Evolutionary conservation across 257 asterid genomes (phyloP).

Genomic region (Avicennia marina): DNA sequence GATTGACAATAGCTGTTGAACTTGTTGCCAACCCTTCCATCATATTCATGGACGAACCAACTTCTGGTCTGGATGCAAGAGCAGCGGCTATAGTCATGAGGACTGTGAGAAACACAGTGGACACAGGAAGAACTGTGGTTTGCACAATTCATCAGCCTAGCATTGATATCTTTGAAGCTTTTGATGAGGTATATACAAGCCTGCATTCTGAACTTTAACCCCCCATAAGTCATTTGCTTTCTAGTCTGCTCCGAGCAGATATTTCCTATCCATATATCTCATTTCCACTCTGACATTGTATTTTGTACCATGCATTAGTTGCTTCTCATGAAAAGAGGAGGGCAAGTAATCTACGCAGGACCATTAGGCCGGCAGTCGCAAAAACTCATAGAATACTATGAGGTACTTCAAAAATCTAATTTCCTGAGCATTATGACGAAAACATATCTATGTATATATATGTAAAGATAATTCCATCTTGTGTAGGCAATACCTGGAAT

Average conservation of each 20-base stretch:
- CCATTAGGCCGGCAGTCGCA: constrained; percentile 56
- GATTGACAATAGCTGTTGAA: constrained; percentile 69
- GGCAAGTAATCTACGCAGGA: constrained; percentile 68
- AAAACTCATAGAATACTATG: constrained; percentile 54
- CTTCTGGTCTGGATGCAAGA: constrained; percentile 72
- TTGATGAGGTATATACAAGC: constrained; percentile 84
- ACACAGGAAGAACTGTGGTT: constrained; percentile 69
- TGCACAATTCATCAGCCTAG: constrained; percentile 81
- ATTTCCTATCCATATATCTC: too few species aligned
- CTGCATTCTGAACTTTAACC: too few species aligned
- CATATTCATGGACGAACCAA: constrained; percentile 76
- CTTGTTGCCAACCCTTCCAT: constrained; percentile 75
- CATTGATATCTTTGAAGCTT: constrained; percentile 66
- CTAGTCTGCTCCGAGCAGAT: too few species aligned
- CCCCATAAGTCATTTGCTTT: too few species aligned
- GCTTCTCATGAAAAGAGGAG: constrained; percentile 70
- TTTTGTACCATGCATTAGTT: constrained; percentile 29
- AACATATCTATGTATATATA: too few species aligned
- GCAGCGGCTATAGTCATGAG: constrained; percentile 80
- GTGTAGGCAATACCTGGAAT: constrained; percentile 61
- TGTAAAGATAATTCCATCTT: background rate
- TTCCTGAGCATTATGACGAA: background rate
- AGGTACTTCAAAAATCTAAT: constrained; percentile 31
- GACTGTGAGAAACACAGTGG: constrained; percentile 70
- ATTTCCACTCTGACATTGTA: background rate